A percentile compares a stretch with the other conserved stretches of the same genome.
Evolutionary conservation across 106 monocot species (phyloP).

Genomic region (Dendrobium chrysotoxum): DNA sequence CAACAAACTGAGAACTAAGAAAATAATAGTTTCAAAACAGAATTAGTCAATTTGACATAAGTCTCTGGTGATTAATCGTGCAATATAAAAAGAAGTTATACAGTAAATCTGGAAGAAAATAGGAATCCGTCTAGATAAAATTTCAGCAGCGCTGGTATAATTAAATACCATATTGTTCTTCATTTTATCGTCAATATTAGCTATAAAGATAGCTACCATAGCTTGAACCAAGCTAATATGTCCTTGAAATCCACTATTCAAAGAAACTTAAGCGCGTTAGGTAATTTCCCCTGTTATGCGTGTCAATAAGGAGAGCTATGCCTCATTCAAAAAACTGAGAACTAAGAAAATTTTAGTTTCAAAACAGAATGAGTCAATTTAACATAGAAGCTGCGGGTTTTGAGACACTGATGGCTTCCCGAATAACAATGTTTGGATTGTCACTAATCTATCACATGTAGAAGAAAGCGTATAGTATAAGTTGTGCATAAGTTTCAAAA

Average conservation of each 20-base stretch:
- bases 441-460: too few species aligned
- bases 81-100: background rate
- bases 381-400: too few species aligned
- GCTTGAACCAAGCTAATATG: background rate
- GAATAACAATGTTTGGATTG: too few species aligned
- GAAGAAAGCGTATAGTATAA: too few species aligned
- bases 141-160: background rate
- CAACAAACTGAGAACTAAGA: too few species aligned
- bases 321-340: too few species aligned
- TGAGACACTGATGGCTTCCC: too few species aligned
- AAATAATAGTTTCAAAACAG: too few species aligned
- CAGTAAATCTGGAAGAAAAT: background rate
- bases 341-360: too few species aligned
- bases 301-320: too few species aligned
- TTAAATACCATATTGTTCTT: background rate
- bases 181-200: background rate
- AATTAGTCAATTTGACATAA: background rate
- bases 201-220: background rate
- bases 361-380: too few species aligned
- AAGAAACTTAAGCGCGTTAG: background rate
- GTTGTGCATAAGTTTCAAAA: too few species aligned
- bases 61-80: background rate
- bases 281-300: background rate
- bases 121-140: background rate
- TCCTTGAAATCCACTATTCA: background rate